Conservation (phyloP, 208 protist genomes). For the Trypanosoma platydactyli region DNA sequence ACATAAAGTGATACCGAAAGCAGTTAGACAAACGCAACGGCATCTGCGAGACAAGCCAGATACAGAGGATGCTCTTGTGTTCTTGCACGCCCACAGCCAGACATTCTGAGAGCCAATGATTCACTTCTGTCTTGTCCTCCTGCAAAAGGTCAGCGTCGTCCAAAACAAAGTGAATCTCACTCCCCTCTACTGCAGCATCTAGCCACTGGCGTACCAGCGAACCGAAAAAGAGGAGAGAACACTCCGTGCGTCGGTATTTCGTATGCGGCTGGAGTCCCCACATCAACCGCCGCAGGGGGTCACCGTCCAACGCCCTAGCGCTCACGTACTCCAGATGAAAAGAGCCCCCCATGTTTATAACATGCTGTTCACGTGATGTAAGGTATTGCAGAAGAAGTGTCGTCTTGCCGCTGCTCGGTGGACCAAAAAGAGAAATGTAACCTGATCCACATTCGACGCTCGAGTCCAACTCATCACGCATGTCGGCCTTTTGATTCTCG, state of each 20-base stretch:
- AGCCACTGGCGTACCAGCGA: slow-evolving; percentile 53
- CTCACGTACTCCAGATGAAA: slow-evolving; percentile 49
- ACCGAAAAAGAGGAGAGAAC: slow-evolving; percentile 55
- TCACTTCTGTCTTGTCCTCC: slow-evolving; percentile 37
- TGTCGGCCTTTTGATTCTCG: slow-evolving; percentile 15
- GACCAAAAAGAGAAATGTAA: slow-evolving; percentile 70
- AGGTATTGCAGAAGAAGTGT: slow-evolving; percentile 52
- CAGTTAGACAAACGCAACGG: slow-evolving; percentile 67
- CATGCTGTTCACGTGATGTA: slow-evolving; percentile 47
- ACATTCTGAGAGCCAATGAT: slow-evolving; percentile 60
- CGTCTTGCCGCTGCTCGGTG: slow-evolving; percentile 81
- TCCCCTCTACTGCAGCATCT: slow-evolving; percentile 36
- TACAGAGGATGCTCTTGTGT: slow-evolving; percentile 28
- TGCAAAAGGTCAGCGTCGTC: slow-evolving; percentile 78
- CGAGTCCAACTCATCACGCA: slow-evolving; percentile 72
- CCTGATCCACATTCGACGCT: slow-evolving; percentile 76
- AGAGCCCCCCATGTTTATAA: slow-evolving; percentile 15
- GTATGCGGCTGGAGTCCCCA: slow-evolving; percentile 23
- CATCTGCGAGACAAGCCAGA: slow-evolving; percentile 78
- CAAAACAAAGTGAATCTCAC: slow-evolving; percentile 81
- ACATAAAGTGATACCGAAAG: slow-evolving; percentile 79
- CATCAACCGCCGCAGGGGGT: slow-evolving; percentile 22
- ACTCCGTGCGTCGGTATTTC: slow-evolving; percentile 43
- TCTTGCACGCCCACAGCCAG: slow-evolving; percentile 16
- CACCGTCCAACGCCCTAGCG: slow-evolving; percentile 23